phyloP scores from a whole-genome alignment of 202 grass and related monocot species.

The Schoenoplectus tabernaemontani region DNA sequence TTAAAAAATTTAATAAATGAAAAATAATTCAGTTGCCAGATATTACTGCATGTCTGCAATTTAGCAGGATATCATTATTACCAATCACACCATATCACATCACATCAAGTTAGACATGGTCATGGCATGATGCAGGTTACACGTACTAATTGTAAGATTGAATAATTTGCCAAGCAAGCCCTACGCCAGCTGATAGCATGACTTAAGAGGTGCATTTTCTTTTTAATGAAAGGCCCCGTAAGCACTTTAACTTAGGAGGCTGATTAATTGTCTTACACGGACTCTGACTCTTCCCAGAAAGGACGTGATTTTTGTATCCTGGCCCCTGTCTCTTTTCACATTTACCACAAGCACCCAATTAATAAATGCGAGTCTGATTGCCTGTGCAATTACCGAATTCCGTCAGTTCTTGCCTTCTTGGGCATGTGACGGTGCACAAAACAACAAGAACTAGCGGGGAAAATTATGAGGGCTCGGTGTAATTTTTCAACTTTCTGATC shows the following conservation, averaged over 20 bases:
- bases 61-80: background rate
- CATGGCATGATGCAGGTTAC: background rate
- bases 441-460: background rate
- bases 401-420: background rate
- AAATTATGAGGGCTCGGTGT: background rate
- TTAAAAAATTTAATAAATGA: background rate
- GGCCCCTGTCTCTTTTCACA: background rate
- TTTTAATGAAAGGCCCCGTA: no score
- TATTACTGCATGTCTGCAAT: background rate
- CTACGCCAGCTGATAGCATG: background rate
- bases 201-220: no score
- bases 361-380: background rate
- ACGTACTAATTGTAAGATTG: background rate
- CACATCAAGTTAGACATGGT: background rate
- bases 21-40: background rate
- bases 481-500: background rate
- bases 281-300: background rate
- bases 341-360: background rate
- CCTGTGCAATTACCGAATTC: conserved; percentile 9
- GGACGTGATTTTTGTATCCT: background rate
- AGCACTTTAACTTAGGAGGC: no score
- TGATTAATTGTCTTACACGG: background rate
- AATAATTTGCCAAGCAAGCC: background rate
- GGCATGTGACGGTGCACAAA: conserved; percentile 1
- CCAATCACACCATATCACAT: no score